phyloP scores from a whole-genome alignment of 2,329 filamentous ascomycete species.

The Calycina herbarum region DNA sequence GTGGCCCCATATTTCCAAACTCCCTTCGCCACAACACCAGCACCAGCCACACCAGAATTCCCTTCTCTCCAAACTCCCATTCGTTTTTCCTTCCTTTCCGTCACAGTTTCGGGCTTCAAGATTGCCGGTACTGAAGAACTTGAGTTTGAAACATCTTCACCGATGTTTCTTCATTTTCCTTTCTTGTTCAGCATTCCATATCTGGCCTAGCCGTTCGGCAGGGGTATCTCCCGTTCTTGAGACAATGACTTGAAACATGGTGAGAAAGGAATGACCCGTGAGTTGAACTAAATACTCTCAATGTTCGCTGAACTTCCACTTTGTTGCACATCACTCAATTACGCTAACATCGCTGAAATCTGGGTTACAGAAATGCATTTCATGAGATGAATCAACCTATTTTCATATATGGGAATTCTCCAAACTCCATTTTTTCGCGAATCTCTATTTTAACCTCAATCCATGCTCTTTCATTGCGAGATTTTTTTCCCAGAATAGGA shows the following conservation, averaged over 20 bases:
- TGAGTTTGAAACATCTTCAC: neutral
- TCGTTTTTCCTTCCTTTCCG: neutral
- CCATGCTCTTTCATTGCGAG: no score
- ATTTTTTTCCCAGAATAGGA: no score
- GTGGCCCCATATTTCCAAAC: no score
- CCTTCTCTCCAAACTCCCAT: no score
- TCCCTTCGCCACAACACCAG: no score
- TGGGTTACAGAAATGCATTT: neutral
- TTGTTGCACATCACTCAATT: slow-evolving; percentile 3
- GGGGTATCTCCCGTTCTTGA: neutral
- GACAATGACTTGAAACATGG: neutral
- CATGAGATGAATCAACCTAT: neutral
- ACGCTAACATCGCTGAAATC: neutral
- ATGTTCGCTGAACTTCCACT: neutral
- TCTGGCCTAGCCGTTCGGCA: neutral
- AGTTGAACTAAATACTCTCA: neutral
- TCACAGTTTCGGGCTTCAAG: neutral
- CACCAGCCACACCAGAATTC: no score
- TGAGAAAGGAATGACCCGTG: neutral
- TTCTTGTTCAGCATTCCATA: neutral
- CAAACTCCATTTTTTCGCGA: neutral
- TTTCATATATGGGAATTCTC: neutral
- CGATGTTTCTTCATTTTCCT: neutral
- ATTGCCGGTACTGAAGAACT: neutral
- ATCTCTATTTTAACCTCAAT: no score